Evolutionary conservation across 2,329 filamentous ascomycete species (phyloP).

Genomic region (Penicillium sp.): DNA sequence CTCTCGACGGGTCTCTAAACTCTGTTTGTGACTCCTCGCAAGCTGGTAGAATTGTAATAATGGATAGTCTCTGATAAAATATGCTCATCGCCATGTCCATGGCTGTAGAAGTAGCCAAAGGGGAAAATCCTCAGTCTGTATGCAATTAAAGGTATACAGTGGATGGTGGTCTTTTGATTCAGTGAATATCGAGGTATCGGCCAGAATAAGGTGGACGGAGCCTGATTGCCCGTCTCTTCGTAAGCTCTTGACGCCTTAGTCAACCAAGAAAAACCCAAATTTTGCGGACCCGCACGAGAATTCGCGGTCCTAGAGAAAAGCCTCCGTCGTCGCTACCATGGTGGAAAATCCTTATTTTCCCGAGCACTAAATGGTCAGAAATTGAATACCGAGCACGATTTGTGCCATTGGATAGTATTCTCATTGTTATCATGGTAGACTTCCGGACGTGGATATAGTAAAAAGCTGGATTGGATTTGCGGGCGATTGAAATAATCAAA

Average conservation of each 20-base stretch:
- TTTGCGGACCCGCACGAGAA: too few species aligned
- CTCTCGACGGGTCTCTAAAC: too few species aligned
- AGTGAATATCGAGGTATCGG: not conserved
- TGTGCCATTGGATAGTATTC: too few species aligned
- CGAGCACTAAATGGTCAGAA: too few species aligned
- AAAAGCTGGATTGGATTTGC: constrained; percentile 20
- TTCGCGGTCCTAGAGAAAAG: too few species aligned
- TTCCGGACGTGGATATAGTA: constrained; percentile 15
- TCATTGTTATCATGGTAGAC: not conserved
- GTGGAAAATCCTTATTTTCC: too few species aligned
- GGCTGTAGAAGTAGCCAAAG: not conserved
- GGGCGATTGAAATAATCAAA: constrained; percentile 13
- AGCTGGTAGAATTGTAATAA: not conserved
- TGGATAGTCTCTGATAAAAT: not conserved
- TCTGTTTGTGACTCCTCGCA: not conserved
- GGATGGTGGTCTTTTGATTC: not conserved
- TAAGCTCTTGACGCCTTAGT: too few species aligned
- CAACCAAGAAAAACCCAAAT: too few species aligned
- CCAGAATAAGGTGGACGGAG: not conserved
- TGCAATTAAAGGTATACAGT: not conserved
- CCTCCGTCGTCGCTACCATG: too few species aligned
- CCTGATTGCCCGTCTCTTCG: too few species aligned
- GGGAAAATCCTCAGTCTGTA: not conserved
- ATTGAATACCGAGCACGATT: too few species aligned
- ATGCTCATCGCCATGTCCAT: constrained; percentile 17